A percentile compares a stretch with the other conserved stretches of the same genome.
Conservation (phyloP, 768 basidiomycete genomes). For the Boletus reticuloceps region DNA sequence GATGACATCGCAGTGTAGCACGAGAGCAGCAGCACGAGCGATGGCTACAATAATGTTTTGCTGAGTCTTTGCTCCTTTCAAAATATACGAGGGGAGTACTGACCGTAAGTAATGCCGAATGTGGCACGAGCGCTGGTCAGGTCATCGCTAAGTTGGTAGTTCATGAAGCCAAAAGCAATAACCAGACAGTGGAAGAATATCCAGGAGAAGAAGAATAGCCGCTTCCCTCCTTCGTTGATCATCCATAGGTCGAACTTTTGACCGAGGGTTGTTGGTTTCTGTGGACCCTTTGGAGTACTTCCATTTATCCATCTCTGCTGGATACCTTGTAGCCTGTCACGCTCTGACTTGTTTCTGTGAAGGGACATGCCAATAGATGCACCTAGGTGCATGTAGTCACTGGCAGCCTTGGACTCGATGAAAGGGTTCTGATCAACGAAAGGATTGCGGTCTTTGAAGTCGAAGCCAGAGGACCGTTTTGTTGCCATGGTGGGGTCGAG, state of each 20-base stretch:
- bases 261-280: conserved; percentile 37
- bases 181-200: conserved; percentile 80
- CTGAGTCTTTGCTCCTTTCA: not conserved
- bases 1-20: conserved; percentile 87
- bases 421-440: conserved; percentile 53
- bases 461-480: conserved; percentile 60
- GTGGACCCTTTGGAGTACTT: conserved; percentile 26
- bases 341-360: conserved; percentile 85
- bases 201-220: conserved; percentile 79
- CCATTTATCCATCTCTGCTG: conserved; percentile 55
- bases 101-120: conserved; percentile 81
- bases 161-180: conserved; percentile 68
- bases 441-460: conserved; percentile 59
- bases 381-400: conserved; percentile 28
- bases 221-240: conserved; percentile 87
- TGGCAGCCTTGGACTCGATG: conserved; percentile 27
- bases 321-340: conserved; percentile 78
- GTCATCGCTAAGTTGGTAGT: conserved; percentile 83
- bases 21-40: conserved; percentile 84
- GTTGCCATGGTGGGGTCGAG: conserved; percentile 26
- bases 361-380: conserved; percentile 43
- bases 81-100: conserved; percentile 21
- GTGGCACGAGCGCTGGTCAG: conserved; percentile 56
- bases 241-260: conserved; percentile 75
- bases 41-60: conserved; percentile 49